phyloP scores from a whole-genome alignment of 176 grass and related monocot species.

The Melocanna baccifera region DNA sequence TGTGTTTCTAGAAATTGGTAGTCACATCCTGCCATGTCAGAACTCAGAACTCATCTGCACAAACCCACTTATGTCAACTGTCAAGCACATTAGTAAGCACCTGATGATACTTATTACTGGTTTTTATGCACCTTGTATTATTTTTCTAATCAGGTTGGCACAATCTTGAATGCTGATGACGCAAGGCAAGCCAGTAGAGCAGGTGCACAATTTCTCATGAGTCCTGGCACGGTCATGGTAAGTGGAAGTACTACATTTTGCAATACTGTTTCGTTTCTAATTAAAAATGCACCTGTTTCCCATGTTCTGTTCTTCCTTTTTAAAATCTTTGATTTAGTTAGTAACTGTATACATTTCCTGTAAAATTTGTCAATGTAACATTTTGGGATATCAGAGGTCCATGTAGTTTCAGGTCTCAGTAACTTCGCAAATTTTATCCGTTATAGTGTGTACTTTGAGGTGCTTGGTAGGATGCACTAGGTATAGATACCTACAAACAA shows the following conservation, averaged over 20 bases:
- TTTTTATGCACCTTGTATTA: neutral
- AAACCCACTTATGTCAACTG: neutral
- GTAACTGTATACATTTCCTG: neutral
- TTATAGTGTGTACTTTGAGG: neutral
- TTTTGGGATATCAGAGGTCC: neutral
- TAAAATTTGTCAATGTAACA: neutral
- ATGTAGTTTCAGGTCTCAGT: neutral
- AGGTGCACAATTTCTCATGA: conserved; percentile 89
- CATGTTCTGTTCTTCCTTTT: neutral
- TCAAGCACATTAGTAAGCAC: neutral
- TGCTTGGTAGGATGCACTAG: neutral
- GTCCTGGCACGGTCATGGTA: conserved; percentile 78
- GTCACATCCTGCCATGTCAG: too few relatives aligned
- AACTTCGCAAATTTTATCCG: neutral
- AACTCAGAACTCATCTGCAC: neutral
- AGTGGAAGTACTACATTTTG: conserved; percentile 12
- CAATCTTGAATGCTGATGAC: conserved; percentile 66
- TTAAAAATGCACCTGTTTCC: neutral
- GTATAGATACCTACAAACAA: neutral
- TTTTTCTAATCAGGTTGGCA: conserved; percentile 62
- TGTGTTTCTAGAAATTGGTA: neutral
- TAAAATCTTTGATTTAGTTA: neutral
- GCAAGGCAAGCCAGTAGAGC: conserved; percentile 66
- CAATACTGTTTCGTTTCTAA: neutral
- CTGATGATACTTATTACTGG: neutral